Percentiles rank a stretch among this genome's conserved stretches.
Evolutionary conservation across 2,329 filamentous ascomycete species (phyloP).

Genomic region (Botrytis elliptica): DNA sequence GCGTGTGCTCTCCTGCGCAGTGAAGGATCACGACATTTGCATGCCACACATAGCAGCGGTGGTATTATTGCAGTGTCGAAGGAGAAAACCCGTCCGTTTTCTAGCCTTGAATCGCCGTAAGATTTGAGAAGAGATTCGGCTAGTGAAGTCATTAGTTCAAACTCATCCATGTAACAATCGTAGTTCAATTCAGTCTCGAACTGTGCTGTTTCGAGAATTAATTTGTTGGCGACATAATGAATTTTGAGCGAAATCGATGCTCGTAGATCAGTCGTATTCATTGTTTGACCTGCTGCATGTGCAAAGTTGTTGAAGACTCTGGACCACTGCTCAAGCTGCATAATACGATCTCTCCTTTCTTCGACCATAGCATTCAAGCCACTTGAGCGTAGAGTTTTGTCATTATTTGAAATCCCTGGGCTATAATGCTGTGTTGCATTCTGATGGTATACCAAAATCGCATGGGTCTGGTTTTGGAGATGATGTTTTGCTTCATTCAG

Average conservation of each 20-base stretch:
- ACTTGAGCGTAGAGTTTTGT: background rate
- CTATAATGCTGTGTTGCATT: background rate
- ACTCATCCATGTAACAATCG: conserved; percentile 14
- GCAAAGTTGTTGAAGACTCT: conserved; percentile 2
- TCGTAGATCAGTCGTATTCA: conserved; percentile 1
- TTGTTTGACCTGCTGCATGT: background rate
- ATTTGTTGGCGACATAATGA: background rate
- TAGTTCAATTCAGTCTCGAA: conserved; percentile 16
- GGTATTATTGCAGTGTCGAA: conserved; percentile 12
- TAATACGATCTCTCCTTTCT: background rate
- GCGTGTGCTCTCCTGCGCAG: conserved; percentile 6
- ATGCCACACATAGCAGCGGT: conserved; percentile 9
- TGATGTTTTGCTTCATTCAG: conserved; percentile 11
- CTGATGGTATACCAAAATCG: conserved; percentile 3
- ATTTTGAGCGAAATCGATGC: conserved; percentile 13
- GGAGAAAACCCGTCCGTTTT: conserved; percentile 6
- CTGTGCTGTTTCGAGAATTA: conserved; percentile 12
- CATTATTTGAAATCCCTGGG: no score
- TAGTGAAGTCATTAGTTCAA: conserved; percentile 18
- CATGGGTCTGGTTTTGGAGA: conserved; percentile 7
- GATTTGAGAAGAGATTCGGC: conserved; percentile 17
- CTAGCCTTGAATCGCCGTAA: background rate
- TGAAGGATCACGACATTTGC: conserved; percentile 18
- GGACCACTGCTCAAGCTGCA: conserved; percentile 12
- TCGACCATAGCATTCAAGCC: background rate